Evolutionary conservation across 768 basidiomycete genomes (phyloP), one percentile per base, ranked within the genome.

Genomic region (Coprinopsis sp.): DNA sequence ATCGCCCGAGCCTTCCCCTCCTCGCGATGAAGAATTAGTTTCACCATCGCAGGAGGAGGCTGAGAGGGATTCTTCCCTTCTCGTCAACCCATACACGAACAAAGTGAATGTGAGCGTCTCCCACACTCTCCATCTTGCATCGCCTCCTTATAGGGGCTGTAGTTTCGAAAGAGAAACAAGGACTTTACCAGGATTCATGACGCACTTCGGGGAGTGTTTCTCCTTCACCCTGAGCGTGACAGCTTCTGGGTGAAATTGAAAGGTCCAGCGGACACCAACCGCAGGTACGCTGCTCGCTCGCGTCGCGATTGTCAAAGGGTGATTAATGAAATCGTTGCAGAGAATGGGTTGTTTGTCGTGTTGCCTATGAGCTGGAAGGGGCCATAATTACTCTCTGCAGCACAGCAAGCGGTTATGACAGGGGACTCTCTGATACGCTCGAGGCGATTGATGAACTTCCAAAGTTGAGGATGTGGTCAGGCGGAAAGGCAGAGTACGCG

Each of bases 341-440:
- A 55, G 60, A 64, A 39, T 54, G 63, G 18, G 55, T 75, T 10
- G 54, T 84, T 13, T 67, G 65, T 21, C 50, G 58, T 1, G 63
- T 65, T 2, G 76, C 81, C 3, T 67, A 61, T 42, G 62, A 65
- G 25, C 59, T 81, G 6, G 84, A 55, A 18, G 47, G 50, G 8
- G 30, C 29, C 25, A 46, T 38, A 18, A 30, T 53, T 18, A 41
- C 48, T 2, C 29, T 47, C 21, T 52, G 42, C 10, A 49, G 46
- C 11, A 51, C 49, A 10, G 23, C 25, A 11, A 43, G 43, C 3
- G 51, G 54, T 22, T 86, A 87, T 52, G 55, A 57, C 13, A 50
- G 34, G 4, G 72, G 73, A 2, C 55, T 72, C 2, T 33, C 44
- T 2, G 54, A 50, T 10, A 68, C 65, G 38, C 51, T 68, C 3